Base-by-base conservation (phyloP, 1,139 yeast species). In the Pichia sp. region DNA sequence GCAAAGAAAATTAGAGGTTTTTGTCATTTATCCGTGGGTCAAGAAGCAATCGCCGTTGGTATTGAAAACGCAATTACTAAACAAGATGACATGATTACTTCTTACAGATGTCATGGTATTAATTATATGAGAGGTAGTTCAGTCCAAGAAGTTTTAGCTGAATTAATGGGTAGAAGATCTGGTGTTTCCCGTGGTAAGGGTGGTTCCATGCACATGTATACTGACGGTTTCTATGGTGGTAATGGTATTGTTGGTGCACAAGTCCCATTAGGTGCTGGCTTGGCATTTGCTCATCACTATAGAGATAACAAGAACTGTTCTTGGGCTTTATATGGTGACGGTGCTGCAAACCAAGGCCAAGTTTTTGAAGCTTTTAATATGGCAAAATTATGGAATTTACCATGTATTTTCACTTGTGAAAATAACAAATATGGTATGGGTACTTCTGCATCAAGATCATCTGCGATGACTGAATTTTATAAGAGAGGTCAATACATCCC, bases 341-440 rank as follows among this genome's bases (percentile, higher is more conserved):
- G 98, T 78, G 98, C 98, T 48, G 83, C 97, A 56, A 92, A 92
- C 77, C 98, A 92, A 73, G 98, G 98, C 67, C 98, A 92, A 74
- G 97, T 90, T 55, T 94, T 92, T 63, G 98, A 92, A 74, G 71
- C 97, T 45, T 92, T 77, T 78, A 92, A 92, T 80, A 92, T 92
- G 98, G 98, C 98, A 66, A 94, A 92, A 74, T 81, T 92, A 68
- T 92, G 97, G 97, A 82, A 89, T 72, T 79, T 92, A 67, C 98
- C 98, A 58, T 84, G 88, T 66, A 73, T 92, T 58, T 92, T 88
- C 67, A 89, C 94, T 57, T 92, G 98, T 77, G 98, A 92, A 74
- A 92, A 92, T 80, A 92, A 92, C 82, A 92, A 89, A 75, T 92
- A 92, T 70, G 98, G 98, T 78, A 92, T 92, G 98, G 98, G 98